These are phyloP conservation scores for Candida pseudocylindracea DNA, from an alignment of 1,139 yeast genomes.

Conservation along the genomic window DNA sequence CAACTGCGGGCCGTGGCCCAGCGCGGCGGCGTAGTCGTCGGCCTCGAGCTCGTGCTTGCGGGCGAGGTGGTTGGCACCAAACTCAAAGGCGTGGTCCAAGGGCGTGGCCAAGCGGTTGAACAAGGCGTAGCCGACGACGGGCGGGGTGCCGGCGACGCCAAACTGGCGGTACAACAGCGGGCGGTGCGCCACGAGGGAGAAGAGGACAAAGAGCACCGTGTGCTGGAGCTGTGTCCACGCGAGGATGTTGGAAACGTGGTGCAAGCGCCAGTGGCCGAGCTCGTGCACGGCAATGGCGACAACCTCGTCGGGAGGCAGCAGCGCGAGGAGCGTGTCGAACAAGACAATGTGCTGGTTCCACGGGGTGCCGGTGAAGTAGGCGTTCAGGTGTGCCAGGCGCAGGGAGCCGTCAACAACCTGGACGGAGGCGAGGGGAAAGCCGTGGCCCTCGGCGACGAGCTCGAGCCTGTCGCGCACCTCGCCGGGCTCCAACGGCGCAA, in stretches of 20 bases:
- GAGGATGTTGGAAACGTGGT: constrained; percentile 17
- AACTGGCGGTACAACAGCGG: constrained; percentile 54
- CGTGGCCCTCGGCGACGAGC: constrained; percentile 45
- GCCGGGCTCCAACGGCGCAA: constrained; percentile 79
- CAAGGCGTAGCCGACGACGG: constrained; percentile 57
- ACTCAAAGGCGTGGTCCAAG: constrained; percentile 43
- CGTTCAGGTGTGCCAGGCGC: constrained; percentile 90
- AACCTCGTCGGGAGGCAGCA: constrained; percentile 56
- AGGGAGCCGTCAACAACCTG: constrained; percentile 89
- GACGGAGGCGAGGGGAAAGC: constrained; percentile 70
- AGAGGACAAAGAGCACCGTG: constrained; percentile 27
- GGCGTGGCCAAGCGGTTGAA: constrained; percentile 63
- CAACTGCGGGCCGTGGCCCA: constrained; percentile 51
- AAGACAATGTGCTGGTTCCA: constrained; percentile 93
- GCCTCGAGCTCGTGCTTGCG: constrained; percentile 90
- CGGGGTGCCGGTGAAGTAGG: constrained; percentile 87
- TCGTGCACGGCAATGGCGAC: constrained; percentile 94
- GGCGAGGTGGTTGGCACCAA: constrained; percentile 43
- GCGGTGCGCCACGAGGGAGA: constrained; percentile 64
- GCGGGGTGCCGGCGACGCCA: constrained; percentile 40
- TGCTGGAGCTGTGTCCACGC: constrained; percentile 27
- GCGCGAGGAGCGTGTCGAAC: constrained; percentile 73
- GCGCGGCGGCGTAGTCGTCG: constrained; percentile 57
- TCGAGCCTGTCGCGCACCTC: constrained; percentile 70
- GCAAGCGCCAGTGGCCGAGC: constrained; percentile 90